These are phyloP conservation scores for Hericium erinaceus DNA, from an alignment of 768 basidiomycete genomes.

Conservation along the genomic window DNA sequence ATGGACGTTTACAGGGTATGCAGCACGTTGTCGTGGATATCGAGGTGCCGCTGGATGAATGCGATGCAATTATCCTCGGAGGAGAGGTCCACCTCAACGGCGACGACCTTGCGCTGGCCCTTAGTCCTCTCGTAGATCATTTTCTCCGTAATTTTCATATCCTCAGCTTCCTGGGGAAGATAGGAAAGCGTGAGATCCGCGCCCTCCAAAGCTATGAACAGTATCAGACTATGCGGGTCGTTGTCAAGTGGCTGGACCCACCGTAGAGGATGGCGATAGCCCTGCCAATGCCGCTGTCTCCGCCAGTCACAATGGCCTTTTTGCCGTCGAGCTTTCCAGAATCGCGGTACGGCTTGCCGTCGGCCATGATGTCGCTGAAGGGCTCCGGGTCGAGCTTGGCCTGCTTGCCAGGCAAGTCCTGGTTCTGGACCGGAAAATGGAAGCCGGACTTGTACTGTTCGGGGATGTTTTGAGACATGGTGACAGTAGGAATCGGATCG, in stretches of 20 bases:
- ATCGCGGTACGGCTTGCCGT: slow-evolving; percentile 35
- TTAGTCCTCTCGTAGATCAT: slow-evolving; percentile 31
- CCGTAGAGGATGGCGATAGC: slow-evolving; percentile 32
- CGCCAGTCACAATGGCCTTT: slow-evolving; percentile 40
- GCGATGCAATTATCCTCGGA: slow-evolving; percentile 28
- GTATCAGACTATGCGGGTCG: not conserved
- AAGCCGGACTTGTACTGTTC: slow-evolving; percentile 25
- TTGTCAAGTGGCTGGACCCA: not conserved
- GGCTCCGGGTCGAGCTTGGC: slow-evolving; percentile 24
- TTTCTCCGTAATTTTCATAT: slow-evolving; percentile 28
- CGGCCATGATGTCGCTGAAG: slow-evolving; percentile 32
- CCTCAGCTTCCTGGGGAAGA: slow-evolving; percentile 28
- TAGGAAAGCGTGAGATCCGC: slow-evolving; percentile 25
- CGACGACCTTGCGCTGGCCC: slow-evolving; percentile 27
- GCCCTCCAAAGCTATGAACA: slow-evolving; percentile 25
- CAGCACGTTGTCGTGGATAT: slow-evolving; percentile 24
- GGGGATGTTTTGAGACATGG: slow-evolving; percentile 1
- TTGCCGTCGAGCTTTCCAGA: slow-evolving; percentile 38
- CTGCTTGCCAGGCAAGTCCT: slow-evolving; percentile 24
- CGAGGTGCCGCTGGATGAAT: slow-evolving; percentile 30
- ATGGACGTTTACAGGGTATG: slow-evolving; percentile 28
- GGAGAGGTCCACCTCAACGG: slow-evolving; percentile 29
- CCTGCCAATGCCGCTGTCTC: slow-evolving; percentile 40
- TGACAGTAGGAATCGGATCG: slow-evolving; percentile 5
- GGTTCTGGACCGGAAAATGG: slow-evolving; percentile 23